Evolutionary conservation across 495 filamentous ascomycete genomes (phyloP), one percentile per base, ranked within the genome.

Genomic region (Evernia prunastri): DNA sequence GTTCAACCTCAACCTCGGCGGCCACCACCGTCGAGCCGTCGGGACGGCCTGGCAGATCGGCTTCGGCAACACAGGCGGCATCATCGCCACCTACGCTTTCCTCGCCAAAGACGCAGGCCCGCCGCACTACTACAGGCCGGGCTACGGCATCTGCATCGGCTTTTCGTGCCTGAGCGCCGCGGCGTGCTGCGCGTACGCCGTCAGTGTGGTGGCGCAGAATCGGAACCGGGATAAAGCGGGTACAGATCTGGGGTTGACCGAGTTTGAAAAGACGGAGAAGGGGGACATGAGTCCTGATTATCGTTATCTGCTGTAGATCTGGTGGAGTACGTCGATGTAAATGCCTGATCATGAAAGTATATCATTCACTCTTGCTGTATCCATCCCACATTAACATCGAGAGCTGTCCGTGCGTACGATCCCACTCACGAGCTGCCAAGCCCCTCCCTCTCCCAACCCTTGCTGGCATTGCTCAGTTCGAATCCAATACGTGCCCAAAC

Each of bases 11-110:
- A 96, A 96, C 67, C 76, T 96, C 20, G 89, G 89, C 1, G 91
- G 92, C 4, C 93, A 98, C 72, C 89, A 91, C 61, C 82, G 91
- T 2, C 82, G 92, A 20, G 80, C 87, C 47, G 86, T 98, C 5
- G 94, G 92, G 11, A 84, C 86, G 6, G 94, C 89, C 10, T 96
- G 88, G 88, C 92, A 96, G 72, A 78, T 97, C 51, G 91, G 89
- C 0, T 95, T 95, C 67, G 93, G 93, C n/a, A 96, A 97, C 68
- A 88, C 92, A 65, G 92, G 91, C 43, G 94, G 93, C 18, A 95
- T 98, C 67, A 91, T 97, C 61, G 82, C 93, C 0, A 92, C 91
- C 0, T 97, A 88, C 75, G 79, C 86, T 0, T 98, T 97, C 74
- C 67, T 94, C 31, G 68, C 72, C 10, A 85, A 80, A 56, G 90